A percentile compares a stretch with the other conserved stretches of the same genome.
These are phyloP conservation scores for Ambrosiella cleistominuta DNA, from an alignment of 2,329 filamentous ascomycete genomes.

Conservation along the genomic window DNA sequence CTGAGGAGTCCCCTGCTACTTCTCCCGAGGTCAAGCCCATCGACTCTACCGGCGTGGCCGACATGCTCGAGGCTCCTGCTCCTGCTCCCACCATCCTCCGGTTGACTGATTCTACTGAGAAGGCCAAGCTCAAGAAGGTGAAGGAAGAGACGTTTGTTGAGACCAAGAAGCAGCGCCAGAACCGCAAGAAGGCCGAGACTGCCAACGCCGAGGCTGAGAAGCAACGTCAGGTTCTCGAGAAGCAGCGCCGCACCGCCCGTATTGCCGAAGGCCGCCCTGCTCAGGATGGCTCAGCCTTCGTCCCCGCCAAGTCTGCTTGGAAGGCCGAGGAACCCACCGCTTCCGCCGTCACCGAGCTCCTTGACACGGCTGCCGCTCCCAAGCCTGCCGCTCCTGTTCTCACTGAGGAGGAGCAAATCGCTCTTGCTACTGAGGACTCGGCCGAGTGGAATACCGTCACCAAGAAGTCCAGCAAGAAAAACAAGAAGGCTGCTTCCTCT, in stretches of 20 bases:
- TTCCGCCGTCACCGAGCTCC: conserved; percentile 38
- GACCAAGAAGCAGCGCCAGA: conserved; percentile 91
- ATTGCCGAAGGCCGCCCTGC: conserved; percentile 67
- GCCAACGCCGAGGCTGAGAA: conserved; percentile 62
- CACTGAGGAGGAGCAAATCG: conserved; percentile 45
- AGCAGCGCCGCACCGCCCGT: conserved; percentile 66
- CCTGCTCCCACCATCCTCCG: conserved; percentile 59
- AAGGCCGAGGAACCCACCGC: conserved; percentile 20
- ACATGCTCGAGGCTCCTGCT: conserved; percentile 70
- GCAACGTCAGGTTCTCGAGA: conserved; percentile 60
- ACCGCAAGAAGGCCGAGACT: conserved; percentile 68
- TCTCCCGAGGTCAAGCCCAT: conserved; percentile 45
- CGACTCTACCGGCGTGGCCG: conserved; percentile 54
- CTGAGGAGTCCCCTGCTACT: conserved; percentile 55
- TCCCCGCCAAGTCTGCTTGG: conserved; percentile 26
- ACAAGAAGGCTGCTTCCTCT: conserved; percentile 16
- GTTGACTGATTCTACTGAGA: conserved; percentile 39
- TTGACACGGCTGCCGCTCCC: conserved; percentile 21
- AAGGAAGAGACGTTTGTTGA: conserved; percentile 50
- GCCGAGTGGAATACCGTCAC: conserved; percentile 46
- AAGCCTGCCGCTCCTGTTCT: conserved; percentile 21
- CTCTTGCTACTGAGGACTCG: conserved; percentile 33
- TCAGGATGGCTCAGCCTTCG: conserved; percentile 56
- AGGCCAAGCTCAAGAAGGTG: conserved; percentile 42
- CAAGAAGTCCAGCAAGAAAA: conserved; percentile 23